Conservation (phyloP, 768 basidiomycete genomes). For the Holtermannia corniformis region DNA sequence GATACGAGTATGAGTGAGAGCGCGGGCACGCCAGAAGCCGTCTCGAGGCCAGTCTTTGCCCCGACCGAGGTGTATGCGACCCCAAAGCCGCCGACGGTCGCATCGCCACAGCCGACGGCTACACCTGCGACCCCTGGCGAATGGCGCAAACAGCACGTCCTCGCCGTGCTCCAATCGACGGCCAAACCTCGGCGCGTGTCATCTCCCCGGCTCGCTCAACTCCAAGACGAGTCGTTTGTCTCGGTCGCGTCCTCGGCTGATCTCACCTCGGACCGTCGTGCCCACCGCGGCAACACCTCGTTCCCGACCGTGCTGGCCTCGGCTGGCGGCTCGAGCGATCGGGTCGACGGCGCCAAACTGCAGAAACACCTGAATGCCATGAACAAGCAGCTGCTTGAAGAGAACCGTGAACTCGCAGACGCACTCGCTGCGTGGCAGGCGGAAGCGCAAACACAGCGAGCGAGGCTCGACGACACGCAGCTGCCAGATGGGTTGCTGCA, state of each 20-base stretch:
- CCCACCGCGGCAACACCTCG: conserved; percentile 29
- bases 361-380: conserved; percentile 38
- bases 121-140: too few relatives aligned
- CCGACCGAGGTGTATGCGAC: too few relatives aligned
- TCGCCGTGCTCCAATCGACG: conserved; percentile 22
- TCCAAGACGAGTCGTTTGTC: conserved; percentile 28
- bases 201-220: background rate
- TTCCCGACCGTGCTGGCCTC: conserved; percentile 33
- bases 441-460: conserved; percentile 20
- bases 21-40: conserved; percentile 31
- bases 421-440: conserved; percentile 30
- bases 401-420: conserved; percentile 29
- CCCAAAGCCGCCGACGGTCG: too few relatives aligned
- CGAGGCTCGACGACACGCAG: conserved; percentile 5
- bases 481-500: conserved; percentile 6
- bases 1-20: conserved; percentile 18
- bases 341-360: conserved; percentile 36
- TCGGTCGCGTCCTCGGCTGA: conserved; percentile 38
- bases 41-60: conserved; percentile 9
- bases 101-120: too few relatives aligned
- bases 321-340: conserved; percentile 9
- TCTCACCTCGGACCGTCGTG: conserved; percentile 34
- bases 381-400: conserved; percentile 35
- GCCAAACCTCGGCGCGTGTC: conserved; percentile 40
- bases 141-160: conserved; percentile 30